Base-by-base conservation (phyloP, 148 eudicot species). In the Chenopodium quinoa region DNA sequence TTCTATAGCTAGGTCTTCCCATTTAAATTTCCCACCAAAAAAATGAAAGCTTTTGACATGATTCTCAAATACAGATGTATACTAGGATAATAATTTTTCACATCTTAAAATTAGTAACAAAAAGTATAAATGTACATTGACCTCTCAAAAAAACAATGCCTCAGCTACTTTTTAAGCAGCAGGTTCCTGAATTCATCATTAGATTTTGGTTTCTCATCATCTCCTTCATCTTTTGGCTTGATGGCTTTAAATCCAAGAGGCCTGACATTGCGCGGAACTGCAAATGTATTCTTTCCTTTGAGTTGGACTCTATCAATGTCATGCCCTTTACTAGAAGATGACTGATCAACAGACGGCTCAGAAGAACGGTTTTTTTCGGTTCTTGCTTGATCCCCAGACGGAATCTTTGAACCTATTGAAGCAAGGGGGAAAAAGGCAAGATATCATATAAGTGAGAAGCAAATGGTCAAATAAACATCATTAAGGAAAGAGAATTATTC, bases 111-210 rank as follows among this genome's bases (percentile, higher is more conserved):
- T 71, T 34, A 71, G 74, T 71, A 71, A 71, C 64, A 47, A 67
- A 71, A 71, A 37, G 17, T 25, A 75, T 25, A 60, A 80, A 83
- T 80, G 74, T 84, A 80, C 86, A 80, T 22, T 63, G 31, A 46
- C 64, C n/a, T 54, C 23, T 16, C 9, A 46, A 1, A 71, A 31
- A 25, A 73, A 23, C 62, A 22, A 17, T 47, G 29, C 22, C 19
- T 52, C 50, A 31, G 50, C 82, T 80, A 89, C 54, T 66, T 82
- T 83, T 87, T 89, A 25, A 96, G 70, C 37, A 96, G 82, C 95
- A 94, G 85, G 37, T 94, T 88, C 76, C 99, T 84, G 85, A 96
- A 93, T 81, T 93, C 99, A 63, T 93, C 90, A 75, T 96, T 96
- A 10, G 99, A 92, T 87, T 96, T 96, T 11, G 95, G 98, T 16